Base-by-base conservation (phyloP, 2,329 filamentous ascomycete genomes). In the Xylariaceae sp. region DNA sequence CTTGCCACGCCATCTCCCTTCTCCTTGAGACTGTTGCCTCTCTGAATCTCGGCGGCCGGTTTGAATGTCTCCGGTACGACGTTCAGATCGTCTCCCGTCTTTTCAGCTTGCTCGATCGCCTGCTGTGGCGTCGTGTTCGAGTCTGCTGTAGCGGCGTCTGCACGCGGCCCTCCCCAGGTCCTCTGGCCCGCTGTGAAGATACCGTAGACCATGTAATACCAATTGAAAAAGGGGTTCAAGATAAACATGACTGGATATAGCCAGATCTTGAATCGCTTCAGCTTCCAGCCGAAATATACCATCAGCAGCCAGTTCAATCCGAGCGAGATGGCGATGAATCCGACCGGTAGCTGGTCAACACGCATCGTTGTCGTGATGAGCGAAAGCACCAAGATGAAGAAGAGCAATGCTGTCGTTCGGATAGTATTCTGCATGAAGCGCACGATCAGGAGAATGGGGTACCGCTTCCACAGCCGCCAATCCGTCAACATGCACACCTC, bases 401-500 rank as follows among this genome's bases (percentile, higher is more conserved):
- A 97, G 1, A 97, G 80, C 40, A 97, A 76, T 0, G 92, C 90
- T 1, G 93, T 99, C 2, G 93, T 97, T 54, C 94, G 84, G 63
- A 97, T 96, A 1, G 92, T 97, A 73, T 97, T 95, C 64, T 97
- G 92, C 82, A 94, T 90, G 70, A 97, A 94, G 36, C 93, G 86
- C 39, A 97, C 87, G 36, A 95, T 65, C 46, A 92, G 86, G 41
- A 99, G 79, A 47, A 96, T 79, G 0, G 94, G 91, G 70, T 97
- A 97, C 47, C 90, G 83, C 69, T 82, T 88, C 93, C 93, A 97
- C 28, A 97, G 78, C 53, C 94, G 84, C 71, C 89, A 84, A 71
- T 97, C 93, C 1, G 94, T 97, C 73, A 99, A 77, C 94, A 97
- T 97, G 74, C 92, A 97, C 7, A 91, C 93, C 70, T 97, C 93